Evolutionary conservation across 768 basidiomycete species (phyloP).

Genomic region (Calocybe indica): DNA sequence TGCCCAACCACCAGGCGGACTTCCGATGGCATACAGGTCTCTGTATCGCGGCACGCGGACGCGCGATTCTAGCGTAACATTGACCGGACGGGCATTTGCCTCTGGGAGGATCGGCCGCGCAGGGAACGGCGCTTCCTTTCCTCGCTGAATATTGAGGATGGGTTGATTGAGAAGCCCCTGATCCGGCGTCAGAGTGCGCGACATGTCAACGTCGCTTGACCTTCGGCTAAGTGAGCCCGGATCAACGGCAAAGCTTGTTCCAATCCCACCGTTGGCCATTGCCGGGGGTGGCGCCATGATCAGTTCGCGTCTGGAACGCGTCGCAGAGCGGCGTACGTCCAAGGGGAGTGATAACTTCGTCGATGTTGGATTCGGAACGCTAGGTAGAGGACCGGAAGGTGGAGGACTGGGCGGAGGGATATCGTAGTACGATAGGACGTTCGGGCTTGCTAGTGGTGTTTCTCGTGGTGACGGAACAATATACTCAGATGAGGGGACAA

Average conservation of each 20-base stretch:
- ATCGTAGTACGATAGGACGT: slow-evolving; percentile 39
- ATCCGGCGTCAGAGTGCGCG: slow-evolving; percentile 4
- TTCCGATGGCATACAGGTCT: slow-evolving; percentile 22
- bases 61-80: slow-evolving; percentile 19
- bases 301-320: too few species aligned
- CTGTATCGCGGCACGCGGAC: slow-evolving; percentile 22
- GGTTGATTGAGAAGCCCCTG: slow-evolving; percentile 5
- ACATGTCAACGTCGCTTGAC: slow-evolving; percentile 8
- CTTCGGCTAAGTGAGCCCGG: slow-evolving; percentile 1
- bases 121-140: slow-evolving; percentile 48
- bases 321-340: not conserved
- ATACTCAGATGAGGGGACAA: slow-evolving; percentile 23
- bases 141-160: slow-evolving; percentile 29
- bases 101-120: slow-evolving; percentile 29
- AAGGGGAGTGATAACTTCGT: slow-evolving; percentile 8
- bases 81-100: slow-evolving; percentile 12
- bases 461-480: slow-evolving; percentile 25
- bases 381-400: slow-evolving; percentile 38
- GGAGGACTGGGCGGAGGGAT: slow-evolving; percentile 49
- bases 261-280: too few species aligned
- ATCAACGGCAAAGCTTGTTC: not conserved
- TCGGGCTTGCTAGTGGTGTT: slow-evolving; percentile 25
- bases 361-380: slow-evolving; percentile 15
- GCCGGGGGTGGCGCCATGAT: too few species aligned
- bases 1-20: slow-evolving; percentile 4